These are phyloP conservation scores for Calocybe indica DNA, from an alignment of 768 basidiomycete genomes.

Conservation along the genomic window DNA sequence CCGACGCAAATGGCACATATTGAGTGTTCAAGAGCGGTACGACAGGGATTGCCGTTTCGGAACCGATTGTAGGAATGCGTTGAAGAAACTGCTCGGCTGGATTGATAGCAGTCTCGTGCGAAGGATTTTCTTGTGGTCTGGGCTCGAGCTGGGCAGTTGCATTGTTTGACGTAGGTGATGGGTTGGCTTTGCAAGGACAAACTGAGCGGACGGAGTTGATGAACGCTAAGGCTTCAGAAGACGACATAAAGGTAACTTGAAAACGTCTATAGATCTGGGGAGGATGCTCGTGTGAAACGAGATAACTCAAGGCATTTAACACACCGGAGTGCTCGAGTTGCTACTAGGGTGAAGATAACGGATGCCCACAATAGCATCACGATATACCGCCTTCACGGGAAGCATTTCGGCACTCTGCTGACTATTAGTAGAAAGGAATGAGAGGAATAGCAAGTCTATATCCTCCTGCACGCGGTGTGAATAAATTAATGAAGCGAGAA, in stretches of 20 bases:
- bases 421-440: conserved; percentile 31
- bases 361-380: conserved; percentile 67
- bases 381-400: conserved; percentile 78
- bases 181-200: conserved; percentile 69
- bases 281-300: conserved; percentile 8
- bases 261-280: conserved; percentile 68
- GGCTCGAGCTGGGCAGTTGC: background rate
- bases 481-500: conserved; percentile 3
- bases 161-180: conserved; percentile 5
- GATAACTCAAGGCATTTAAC: background rate
- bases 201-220: conserved; percentile 58
- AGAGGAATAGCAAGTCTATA: conserved; percentile 66
- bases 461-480: conserved; percentile 51
- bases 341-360: conserved; percentile 58
- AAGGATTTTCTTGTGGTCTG: no score
- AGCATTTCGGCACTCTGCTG: conserved; percentile 42
- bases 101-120: no score
- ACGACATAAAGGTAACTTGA: conserved; percentile 62
- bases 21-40: no score
- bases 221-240: conserved; percentile 45
- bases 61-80: no score
- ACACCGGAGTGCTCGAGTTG: conserved; percentile 3
- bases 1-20: no score
- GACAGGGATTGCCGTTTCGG: no score
- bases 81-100: no score